A percentile compares a stretch with the other conserved stretches of the same genome.
Evolutionary conservation across 805 yeast species (phyloP).

Genomic region (Ogataea angusta): DNA sequence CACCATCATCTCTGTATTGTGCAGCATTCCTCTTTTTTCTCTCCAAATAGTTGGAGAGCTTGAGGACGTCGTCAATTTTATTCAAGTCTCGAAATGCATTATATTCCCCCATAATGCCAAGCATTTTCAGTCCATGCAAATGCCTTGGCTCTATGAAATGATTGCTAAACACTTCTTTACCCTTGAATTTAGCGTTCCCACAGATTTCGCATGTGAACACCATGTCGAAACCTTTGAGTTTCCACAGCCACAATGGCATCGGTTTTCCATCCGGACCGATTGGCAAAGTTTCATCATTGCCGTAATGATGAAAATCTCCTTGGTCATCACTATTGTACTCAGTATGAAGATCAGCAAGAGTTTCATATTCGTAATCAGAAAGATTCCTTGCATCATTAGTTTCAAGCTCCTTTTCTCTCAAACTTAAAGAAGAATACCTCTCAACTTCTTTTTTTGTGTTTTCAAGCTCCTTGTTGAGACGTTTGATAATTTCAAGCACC

Average conservation of each 20-base stretch:
- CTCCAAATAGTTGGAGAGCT: slow-evolving; percentile 50
- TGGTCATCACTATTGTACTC: no score
- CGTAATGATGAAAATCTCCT: no score
- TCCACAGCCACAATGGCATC: slow-evolving; percentile 90
- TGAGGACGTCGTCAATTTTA: slow-evolving; percentile 62
- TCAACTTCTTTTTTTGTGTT: slow-evolving; percentile 61
- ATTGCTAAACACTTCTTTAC: slow-evolving; percentile 64
- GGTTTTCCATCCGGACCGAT: slow-evolving; percentile 88
- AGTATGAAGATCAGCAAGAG: not conserved
- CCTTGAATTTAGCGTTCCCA: slow-evolving; percentile 68
- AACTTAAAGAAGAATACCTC: slow-evolving; percentile 65
- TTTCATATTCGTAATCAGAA: slow-evolving; percentile 33
- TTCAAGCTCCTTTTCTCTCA: slow-evolving; percentile 60
- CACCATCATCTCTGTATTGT: slow-evolving; percentile 47
- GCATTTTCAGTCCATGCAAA: slow-evolving; percentile 63
- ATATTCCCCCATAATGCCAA: slow-evolving; percentile 60
- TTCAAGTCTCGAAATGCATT: slow-evolving; percentile 60
- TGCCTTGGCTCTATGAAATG: slow-evolving; percentile 79
- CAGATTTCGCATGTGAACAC: slow-evolving; percentile 82
- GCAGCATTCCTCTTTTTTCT: slow-evolving; percentile 36
- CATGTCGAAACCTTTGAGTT: slow-evolving; percentile 78
- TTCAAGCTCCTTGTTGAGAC: slow-evolving; percentile 40
- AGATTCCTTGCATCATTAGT: slow-evolving; percentile 36
- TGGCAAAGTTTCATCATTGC: slow-evolving; percentile 45
- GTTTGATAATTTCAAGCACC: slow-evolving; percentile 29